A percentile compares a stretch with the other conserved stretches of the same genome.
These are phyloP conservation scores for Salix dunnii DNA, from an alignment of 345 rosid genomes.

Conservation along the genomic window DNA sequence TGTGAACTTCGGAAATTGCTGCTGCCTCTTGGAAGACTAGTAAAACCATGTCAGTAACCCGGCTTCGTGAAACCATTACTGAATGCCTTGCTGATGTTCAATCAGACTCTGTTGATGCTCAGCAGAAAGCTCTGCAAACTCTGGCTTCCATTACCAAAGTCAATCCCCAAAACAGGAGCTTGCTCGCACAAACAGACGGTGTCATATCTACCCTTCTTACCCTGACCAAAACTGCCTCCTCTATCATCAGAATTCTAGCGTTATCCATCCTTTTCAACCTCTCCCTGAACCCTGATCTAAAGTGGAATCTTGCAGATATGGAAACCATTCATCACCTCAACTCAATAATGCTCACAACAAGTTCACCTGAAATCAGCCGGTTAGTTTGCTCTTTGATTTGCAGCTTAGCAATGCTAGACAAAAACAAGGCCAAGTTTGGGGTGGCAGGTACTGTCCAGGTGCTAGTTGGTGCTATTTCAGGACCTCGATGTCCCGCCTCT, in stretches of 20 bases:
- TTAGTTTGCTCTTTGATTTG: conserved; percentile 50
- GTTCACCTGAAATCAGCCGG: conserved; percentile 29
- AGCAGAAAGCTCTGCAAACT: conserved; percentile 43
- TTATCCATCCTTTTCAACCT: conserved; percentile 54
- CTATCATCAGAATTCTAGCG: conserved; percentile 31
- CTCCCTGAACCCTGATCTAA: conserved; percentile 54
- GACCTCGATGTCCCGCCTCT: conserved; percentile 17
- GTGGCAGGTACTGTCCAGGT: conserved; percentile 47
- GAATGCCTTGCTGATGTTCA: conserved; percentile 31
- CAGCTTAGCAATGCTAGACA: conserved; percentile 63
- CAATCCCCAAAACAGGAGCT: conserved; percentile 39
- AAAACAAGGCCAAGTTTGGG: conserved; percentile 69
- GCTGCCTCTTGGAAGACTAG: not conserved
- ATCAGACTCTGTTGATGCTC: conserved; percentile 31
- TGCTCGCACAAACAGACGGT: conserved; percentile 41
- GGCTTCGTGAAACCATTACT: conserved; percentile 31
- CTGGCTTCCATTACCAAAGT: conserved; percentile 46
- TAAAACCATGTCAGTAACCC: conserved; percentile 22
- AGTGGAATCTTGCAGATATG: conserved; percentile 42
- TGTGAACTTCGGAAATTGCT: not conserved
- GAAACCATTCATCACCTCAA: conserved; percentile 47
- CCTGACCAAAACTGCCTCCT: conserved; percentile 35
- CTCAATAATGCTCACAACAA: conserved; percentile 32
- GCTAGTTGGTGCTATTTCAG: conserved; percentile 32
- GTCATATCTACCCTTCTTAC: conserved; percentile 32